phyloP scores from a whole-genome alignment of 2,329 filamentous ascomycete genomes.

The Colletotrichum nymphaeae region DNA sequence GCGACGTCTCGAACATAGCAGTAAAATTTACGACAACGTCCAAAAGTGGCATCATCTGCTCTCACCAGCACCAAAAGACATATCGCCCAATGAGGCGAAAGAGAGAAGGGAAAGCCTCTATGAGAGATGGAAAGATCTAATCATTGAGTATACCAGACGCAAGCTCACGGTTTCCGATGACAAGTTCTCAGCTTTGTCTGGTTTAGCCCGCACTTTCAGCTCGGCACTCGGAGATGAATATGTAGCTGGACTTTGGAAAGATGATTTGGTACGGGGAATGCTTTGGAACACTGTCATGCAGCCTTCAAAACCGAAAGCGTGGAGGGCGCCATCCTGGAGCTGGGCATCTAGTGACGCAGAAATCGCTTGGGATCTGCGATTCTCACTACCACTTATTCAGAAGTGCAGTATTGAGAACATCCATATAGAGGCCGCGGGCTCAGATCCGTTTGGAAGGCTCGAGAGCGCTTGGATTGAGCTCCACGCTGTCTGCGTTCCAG shows the following conservation, averaged over 20 bases:
- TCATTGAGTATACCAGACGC: not conserved
- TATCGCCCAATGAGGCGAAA: not conserved
- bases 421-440: not conserved
- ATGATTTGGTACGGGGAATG: not conserved
- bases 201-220: not conserved
- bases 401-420: not conserved
- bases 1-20: not conserved
- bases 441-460: not conserved
- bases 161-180: not conserved
- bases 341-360: not conserved
- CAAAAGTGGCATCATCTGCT: not conserved
- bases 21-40: not conserved
- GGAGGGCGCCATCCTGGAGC: not conserved
- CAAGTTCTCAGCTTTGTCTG: not conserved
- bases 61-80: not conserved
- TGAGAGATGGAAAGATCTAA: not conserved
- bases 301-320: not conserved
- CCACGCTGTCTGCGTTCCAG: not conserved
- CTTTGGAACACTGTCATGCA: not conserved
- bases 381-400: not conserved
- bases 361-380: not conserved
- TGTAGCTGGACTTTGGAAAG: not conserved
- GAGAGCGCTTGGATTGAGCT: not conserved
- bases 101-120: not conserved
- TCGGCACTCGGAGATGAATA: not conserved